Percentiles rank a stretch among this genome's conserved stretches.
Conservation (phyloP, 768 basidiomycete species). For the Podaxis carcinomalis region DNA sequence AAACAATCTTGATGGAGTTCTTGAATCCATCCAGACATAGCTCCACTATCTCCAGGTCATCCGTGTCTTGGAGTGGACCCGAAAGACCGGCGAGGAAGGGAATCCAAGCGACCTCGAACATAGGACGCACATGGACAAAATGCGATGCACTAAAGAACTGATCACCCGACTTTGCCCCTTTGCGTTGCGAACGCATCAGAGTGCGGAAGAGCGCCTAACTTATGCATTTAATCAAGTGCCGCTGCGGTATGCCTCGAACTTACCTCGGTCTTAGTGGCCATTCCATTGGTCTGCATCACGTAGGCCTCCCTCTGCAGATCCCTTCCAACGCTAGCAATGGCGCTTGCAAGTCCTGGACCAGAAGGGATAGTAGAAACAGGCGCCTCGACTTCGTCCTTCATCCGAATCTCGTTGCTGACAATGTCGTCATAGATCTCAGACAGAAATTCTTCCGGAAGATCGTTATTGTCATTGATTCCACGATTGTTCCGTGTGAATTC, state of each 20-base stretch:
- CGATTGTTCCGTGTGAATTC: conserved; percentile 96
- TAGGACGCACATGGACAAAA: conserved; percentile 93
- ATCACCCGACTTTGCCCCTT: conserved; percentile 69
- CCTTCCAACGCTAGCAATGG: conserved; percentile 84
- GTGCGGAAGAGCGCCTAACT: conserved; percentile 84
- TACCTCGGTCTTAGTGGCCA: conserved; percentile 96
- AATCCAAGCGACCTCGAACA: conserved; percentile 99
- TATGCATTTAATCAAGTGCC: not conserved
- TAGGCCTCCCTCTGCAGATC: conserved; percentile 97
- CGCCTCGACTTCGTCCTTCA: conserved; percentile 95
- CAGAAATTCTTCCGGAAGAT: conserved; percentile 85
- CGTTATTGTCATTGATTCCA: conserved; percentile 88
- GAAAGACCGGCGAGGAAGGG: conserved; percentile 95
- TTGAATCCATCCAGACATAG: conserved; percentile 95
- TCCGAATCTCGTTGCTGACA: conserved; percentile 86
- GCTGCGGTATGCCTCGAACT: conserved; percentile 4
- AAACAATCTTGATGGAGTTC: conserved; percentile 93
- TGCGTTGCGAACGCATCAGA: conserved; percentile 89
- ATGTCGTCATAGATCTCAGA: conserved; percentile 87
- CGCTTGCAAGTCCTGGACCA: conserved; percentile 74
- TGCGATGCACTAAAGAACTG: conserved; percentile 97
- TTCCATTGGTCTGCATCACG: conserved; percentile 90
- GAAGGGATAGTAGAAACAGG: conserved; percentile 35
- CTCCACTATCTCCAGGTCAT: conserved; percentile 89
- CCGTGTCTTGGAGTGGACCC: conserved; percentile 90